Conservation (phyloP, 2,329 filamentous ascomycete genomes). For the Cladosporium sp. region DNA sequence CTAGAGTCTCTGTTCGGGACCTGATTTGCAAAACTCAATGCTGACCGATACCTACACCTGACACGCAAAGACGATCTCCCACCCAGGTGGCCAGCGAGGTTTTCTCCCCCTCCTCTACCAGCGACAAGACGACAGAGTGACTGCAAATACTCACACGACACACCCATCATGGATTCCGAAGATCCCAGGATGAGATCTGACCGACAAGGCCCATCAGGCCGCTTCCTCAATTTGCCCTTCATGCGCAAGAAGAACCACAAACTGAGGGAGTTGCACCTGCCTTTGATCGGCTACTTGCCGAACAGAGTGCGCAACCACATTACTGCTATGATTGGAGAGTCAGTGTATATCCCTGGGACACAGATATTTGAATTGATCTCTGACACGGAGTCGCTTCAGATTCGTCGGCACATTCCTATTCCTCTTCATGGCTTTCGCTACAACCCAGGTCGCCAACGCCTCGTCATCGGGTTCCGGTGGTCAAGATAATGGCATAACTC, state of each 20-base stretch:
- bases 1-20: neutral
- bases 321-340: conserved; percentile 47
- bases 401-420: conserved; percentile 50
- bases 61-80: neutral
- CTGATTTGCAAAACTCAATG: neutral
- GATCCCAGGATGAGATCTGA: conserved; percentile 14
- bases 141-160: neutral
- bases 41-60: neutral
- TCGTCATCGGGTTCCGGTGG: conserved; percentile 28
- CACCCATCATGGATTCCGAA: neutral
- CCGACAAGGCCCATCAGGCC: conserved; percentile 10
- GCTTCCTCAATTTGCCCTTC: conserved; percentile 40
- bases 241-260: conserved; percentile 39
- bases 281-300: conserved; percentile 45
- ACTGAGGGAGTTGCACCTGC: conserved; percentile 40
- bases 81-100: neutral
- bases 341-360: neutral
- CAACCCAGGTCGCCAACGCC: conserved; percentile 44
- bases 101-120: neutral
- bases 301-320: conserved; percentile 46
- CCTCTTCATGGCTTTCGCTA: conserved; percentile 44
- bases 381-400: neutral
- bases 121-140: neutral
- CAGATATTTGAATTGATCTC: neutral
- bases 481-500: conserved; percentile 25